Base-by-base conservation (phyloP, 257 asterid genomes). In the Haberlea rhodopensis region DNA sequence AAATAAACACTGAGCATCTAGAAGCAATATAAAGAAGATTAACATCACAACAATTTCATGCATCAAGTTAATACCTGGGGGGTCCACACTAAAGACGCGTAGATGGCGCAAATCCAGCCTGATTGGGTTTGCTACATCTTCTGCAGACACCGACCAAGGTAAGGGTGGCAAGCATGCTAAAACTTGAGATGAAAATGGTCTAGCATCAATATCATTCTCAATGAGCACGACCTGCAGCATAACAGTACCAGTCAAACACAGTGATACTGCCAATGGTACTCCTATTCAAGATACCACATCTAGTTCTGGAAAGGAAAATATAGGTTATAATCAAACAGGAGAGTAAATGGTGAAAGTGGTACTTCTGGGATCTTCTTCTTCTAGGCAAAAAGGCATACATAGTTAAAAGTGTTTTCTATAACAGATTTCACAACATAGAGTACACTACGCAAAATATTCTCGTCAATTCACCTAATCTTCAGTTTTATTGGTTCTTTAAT, bases 51-150 rank as follows among this genome's bases (percentile, higher is more conserved):
- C 37, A 51, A 60, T 29, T 59, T 24, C 28, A 60, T 60, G 48
- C n/a, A 71, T 40, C 66, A 73, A 73, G 62, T 26, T 70, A 46
- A 62, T 78, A 91, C 98, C 98, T 82, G 97, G 99, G 73, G 99
- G 99, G 68, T 92, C 97, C 80, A 92, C 99, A 76, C 99, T 92
- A 80, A 87, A 92, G 71, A 89, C 94, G 72, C 91, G 89, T 31
- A 89, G 65, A 56, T 85, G 88, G 56, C 97, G 95, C 76, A 92
- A 72, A 73, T 92, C 99, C 78, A 84, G 88, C 72, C 99, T 82
- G 65, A 77, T 70, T 58, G 96, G 94, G 77, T 83, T 92, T 37
- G 86, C 67, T 68, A 87, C 58, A 79, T 92, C 95, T 78, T 79
- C 88, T 60, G 89, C 75, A 65, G 99, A 82, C 57, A 85, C 95